Evolutionary conservation across 306 rosid species (phyloP).

Genomic region (Glycine latifolia): DNA sequence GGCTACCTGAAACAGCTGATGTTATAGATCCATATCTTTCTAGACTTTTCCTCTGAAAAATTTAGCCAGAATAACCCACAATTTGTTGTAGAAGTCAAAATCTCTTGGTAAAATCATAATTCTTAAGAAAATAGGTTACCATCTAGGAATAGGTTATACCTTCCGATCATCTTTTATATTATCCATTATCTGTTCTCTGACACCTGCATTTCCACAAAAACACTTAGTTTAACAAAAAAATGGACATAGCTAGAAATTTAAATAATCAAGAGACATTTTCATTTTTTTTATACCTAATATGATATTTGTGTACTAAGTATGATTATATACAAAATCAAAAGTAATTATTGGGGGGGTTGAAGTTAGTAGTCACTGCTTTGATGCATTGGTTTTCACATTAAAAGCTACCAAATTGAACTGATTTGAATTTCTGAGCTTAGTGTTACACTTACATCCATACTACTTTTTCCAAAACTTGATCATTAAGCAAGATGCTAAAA

Average conservation of each 20-base stretch:
- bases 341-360: not conserved
- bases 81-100: slow-evolving; percentile 8
- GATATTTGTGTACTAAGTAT: slow-evolving; percentile 10
- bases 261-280: slow-evolving; percentile 29
- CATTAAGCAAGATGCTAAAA: slow-evolving; percentile 8
- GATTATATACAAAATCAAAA: not conserved
- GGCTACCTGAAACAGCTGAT: slow-evolving; percentile 79
- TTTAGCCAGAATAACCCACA: slow-evolving; percentile 36
- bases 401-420: slow-evolving; percentile 13
- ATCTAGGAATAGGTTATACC: slow-evolving; percentile 55
- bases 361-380: slow-evolving; percentile 12
- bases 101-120: slow-evolving; percentile 19
- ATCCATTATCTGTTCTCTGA: slow-evolving; percentile 85
- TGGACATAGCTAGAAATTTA: not conserved
- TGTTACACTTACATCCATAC: not conserved
- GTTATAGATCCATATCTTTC: slow-evolving; percentile 84
- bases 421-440: slow-evolving; percentile 15
- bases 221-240: slow-evolving; percentile 5
- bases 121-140: slow-evolving; percentile 24
- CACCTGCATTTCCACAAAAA: slow-evolving; percentile 65
- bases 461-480: slow-evolving; percentile 17
- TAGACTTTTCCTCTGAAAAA: slow-evolving; percentile 68
- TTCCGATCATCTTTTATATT: slow-evolving; percentile 80
- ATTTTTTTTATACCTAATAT: not conserved
- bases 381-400: slow-evolving; percentile 24